phyloP scores from a whole-genome alignment of 805 yeast genomes.

The Yarrowia sp. region DNA sequence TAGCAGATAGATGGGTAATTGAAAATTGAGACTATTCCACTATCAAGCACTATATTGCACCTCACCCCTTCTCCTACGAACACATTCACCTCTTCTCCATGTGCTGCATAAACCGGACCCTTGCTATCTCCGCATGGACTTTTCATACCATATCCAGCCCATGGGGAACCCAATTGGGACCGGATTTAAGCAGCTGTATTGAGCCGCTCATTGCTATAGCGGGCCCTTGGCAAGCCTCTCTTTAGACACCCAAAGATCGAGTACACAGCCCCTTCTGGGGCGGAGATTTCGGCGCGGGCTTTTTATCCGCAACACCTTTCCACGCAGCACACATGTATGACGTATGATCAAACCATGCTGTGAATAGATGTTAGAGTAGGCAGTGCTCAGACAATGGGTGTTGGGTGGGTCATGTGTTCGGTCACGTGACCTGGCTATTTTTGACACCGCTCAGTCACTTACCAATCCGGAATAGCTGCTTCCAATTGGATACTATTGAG shows the following conservation, averaged over 20 bases:
- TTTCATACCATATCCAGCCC: neutral
- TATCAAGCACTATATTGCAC: too few relatives aligned
- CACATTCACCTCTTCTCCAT: too few relatives aligned
- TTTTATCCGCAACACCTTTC: slow-evolving; percentile 2
- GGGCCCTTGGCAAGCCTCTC: neutral
- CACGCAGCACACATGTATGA: slow-evolving; percentile 31
- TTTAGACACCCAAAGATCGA: neutral
- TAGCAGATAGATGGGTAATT: too few relatives aligned
- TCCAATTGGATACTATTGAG: too few relatives aligned
- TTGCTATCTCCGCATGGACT: slow-evolving; percentile 8
- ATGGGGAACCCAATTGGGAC: slow-evolving; percentile 1
- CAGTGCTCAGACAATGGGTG: neutral
- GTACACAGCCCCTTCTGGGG: slow-evolving; percentile 4
- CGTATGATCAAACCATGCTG: slow-evolving; percentile 15
- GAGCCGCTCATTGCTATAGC: neutral
- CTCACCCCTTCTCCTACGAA: too few relatives aligned
- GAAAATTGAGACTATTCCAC: too few relatives aligned
- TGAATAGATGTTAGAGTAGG: neutral
- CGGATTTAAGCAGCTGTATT: slow-evolving; percentile 3
- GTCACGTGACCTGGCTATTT: neutral
- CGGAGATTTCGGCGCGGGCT: neutral
- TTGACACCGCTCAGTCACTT: neutral
- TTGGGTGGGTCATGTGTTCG: neutral
- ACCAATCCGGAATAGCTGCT: too few relatives aligned
- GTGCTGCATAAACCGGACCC: neutral